These are phyloP conservation scores for Epichloe sibirici DNA, from an alignment of 2,329 filamentous ascomycete genomes.

Conservation along the genomic window DNA sequence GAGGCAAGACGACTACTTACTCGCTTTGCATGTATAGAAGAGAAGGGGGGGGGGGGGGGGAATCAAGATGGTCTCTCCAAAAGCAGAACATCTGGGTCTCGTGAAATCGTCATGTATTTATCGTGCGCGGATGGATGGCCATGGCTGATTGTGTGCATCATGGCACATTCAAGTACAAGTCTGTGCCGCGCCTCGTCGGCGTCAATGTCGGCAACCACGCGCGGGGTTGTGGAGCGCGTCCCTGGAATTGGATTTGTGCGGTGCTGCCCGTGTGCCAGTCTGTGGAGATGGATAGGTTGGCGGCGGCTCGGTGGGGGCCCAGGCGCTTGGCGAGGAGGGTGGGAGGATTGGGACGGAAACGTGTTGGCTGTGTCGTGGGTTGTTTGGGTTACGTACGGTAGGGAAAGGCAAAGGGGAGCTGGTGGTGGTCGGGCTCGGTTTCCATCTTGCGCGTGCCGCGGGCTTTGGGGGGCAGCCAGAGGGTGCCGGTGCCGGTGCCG, in stretches of 20 bases:
- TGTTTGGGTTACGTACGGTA: background rate
- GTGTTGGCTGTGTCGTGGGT: constrained; percentile 2
- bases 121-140: too few relatives aligned
- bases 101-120: too few relatives aligned
- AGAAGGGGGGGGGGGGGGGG: too few relatives aligned
- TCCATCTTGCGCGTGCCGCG: constrained; percentile 2
- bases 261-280: constrained; percentile 2
- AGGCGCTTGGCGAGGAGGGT: constrained; percentile 41
- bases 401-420: background rate
- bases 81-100: too few relatives aligned
- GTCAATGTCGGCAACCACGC: constrained; percentile 46
- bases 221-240: too few relatives aligned
- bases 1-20: too few relatives aligned
- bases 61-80: too few relatives aligned
- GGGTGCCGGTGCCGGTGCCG: constrained; percentile 3
- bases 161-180: constrained; percentile 47
- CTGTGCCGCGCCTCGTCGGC: constrained; percentile 52
- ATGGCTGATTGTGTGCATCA: constrained; percentile 11
- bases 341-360: constrained; percentile 9
- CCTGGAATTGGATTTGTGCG: too few relatives aligned
- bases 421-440: constrained; percentile 6
- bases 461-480: constrained; percentile 7
- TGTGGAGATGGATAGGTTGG: constrained; percentile 16
- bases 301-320: constrained; percentile 28
- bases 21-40: too few relatives aligned